Evolutionary conservation across 768 basidiomycete genomes (phyloP).

Genomic region (Cystobasidium tubakii): DNA sequence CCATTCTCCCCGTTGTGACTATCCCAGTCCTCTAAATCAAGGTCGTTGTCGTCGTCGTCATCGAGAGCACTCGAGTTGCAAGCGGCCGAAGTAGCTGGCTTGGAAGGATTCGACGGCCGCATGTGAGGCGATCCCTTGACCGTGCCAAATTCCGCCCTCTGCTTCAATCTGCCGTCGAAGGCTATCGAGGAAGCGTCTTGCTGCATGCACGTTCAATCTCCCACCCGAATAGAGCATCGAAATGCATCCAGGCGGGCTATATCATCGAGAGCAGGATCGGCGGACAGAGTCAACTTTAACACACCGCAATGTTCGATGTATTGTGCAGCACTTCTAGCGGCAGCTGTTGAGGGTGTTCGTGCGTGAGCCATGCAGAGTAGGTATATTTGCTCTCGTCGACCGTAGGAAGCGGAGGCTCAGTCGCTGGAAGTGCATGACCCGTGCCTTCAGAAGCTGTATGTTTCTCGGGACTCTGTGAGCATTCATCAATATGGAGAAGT

Average conservation of each 20-base stretch:
- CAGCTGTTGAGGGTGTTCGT: background rate
- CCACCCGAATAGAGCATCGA: background rate
- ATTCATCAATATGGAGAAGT: conserved; percentile 97
- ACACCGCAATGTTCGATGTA: background rate
- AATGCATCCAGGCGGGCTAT: conserved; percentile 3
- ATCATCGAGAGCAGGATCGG: conserved; percentile 6
- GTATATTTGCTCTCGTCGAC: conserved; percentile 15
- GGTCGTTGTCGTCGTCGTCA: no score
- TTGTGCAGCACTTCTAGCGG: conserved; percentile 15
- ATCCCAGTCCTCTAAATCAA: no score
- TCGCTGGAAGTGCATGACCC: background rate
- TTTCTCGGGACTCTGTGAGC: no score
- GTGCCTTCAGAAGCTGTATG: background rate
- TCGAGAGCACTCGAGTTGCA: no score
- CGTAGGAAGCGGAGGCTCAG: background rate
- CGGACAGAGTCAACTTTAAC: background rate
- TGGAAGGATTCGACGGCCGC: no score
- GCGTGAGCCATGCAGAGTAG: conserved; percentile 21
- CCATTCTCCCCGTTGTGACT: no score
- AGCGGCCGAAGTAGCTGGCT: no score
- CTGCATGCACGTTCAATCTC: background rate
- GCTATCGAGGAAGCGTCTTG: background rate
- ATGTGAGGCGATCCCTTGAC: background rate
- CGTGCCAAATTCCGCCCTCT: background rate
- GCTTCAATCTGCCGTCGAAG: background rate